Percentiles rank a stretch among this genome's conserved stretches.
Conservation (phyloP, 371 early-diverging fungal genomes). For the Mucor saturninus region DNA sequence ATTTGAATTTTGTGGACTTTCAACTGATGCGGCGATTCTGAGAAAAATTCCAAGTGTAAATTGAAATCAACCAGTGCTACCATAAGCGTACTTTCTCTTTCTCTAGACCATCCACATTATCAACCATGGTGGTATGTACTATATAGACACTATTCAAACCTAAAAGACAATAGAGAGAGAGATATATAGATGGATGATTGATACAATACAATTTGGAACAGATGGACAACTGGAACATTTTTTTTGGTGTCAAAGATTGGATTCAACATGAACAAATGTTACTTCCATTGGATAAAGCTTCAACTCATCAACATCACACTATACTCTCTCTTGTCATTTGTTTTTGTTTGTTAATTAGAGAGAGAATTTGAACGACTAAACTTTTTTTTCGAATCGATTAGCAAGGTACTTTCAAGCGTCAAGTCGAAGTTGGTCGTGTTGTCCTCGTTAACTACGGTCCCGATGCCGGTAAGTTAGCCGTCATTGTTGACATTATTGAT, state of each 20-base stretch:
- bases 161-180: constrained; percentile 1
- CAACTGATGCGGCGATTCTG: not conserved
- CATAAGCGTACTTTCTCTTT: constrained; percentile 30
- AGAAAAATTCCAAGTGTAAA: constrained; percentile 1
- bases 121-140: constrained; percentile 39
- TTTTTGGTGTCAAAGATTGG: not conserved
- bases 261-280: not conserved
- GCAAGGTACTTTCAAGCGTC: constrained; percentile 81
- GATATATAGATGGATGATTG: constrained; percentile 2
- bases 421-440: constrained; percentile 98
- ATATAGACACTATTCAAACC: not conserved
- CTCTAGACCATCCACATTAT: constrained; percentile 35
- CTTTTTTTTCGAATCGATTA: constrained; percentile 19
- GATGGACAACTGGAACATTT: constrained; percentile 11
- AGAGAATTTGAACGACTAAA: not conserved
- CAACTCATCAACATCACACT: not conserved
- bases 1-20: not conserved
- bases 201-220: constrained; percentile 5
- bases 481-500: constrained; percentile 98
- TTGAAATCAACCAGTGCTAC: constrained; percentile 13
- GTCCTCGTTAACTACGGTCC: constrained; percentile 94
- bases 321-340: not conserved
- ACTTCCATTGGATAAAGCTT: too few relatives aligned
- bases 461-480: constrained; percentile 95
- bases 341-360: constrained; percentile 4